phyloP scores from a whole-genome alignment of 345 rosid species.

The Lumnitzera racemosa region DNA sequence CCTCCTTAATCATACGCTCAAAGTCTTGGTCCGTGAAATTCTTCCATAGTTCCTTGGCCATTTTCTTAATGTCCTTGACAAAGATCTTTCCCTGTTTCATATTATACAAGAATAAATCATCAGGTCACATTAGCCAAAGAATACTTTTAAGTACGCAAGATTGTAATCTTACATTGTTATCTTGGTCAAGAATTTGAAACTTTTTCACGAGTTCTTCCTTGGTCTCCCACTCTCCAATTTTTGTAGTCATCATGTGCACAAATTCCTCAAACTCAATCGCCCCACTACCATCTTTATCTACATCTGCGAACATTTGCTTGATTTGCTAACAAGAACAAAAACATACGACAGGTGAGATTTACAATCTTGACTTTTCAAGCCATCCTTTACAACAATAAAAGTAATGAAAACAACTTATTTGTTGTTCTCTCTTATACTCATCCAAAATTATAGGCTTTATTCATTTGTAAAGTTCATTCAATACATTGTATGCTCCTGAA shows the following conservation, averaged over 20 bases:
- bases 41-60: conserved; percentile 75
- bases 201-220: conserved; percentile 89
- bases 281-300: conserved; percentile 96
- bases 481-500: no score
- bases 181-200: conserved; percentile 73
- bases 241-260: conserved; percentile 90
- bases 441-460: no score
- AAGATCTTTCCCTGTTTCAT: conserved; percentile 68
- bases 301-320: conserved; percentile 92
- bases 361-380: not conserved
- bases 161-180: conserved; percentile 49
- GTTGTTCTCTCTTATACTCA: no score
- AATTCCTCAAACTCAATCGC: conserved; percentile 96
- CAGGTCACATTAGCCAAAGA: conserved; percentile 3
- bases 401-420: no score
- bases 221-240: conserved; percentile 90
- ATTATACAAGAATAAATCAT: conserved; percentile 1
- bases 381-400: not conserved
- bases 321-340: conserved; percentile 56
- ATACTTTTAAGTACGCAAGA: not conserved
- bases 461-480: no score
- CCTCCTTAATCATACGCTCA: conserved; percentile 75
- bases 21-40: conserved; percentile 62
- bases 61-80: conserved; percentile 42
- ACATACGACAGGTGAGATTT: conserved; percentile 3